Conservation (phyloP, 495 filamentous ascomycete genomes). For the Penicillium daleae region DNA sequence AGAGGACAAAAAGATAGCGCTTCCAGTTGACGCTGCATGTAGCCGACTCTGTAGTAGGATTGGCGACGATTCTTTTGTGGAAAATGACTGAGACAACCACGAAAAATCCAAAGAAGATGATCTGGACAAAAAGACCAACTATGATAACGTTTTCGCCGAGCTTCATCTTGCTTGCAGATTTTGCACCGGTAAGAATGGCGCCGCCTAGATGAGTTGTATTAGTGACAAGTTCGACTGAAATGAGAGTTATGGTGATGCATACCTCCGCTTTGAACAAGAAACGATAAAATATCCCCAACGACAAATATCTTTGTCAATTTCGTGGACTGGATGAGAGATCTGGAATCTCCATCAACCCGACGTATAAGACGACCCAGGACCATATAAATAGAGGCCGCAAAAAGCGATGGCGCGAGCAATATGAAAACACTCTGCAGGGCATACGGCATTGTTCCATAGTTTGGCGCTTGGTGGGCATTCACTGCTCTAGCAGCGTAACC, state of each 20-base stretch:
- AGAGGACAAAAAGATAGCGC: constrained; percentile 51
- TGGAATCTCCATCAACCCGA: constrained; percentile 42
- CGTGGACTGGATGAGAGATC: constrained; percentile 18
- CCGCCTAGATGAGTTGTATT: constrained; percentile 21
- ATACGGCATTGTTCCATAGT: constrained; percentile 12
- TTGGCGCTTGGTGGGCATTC: constrained; percentile 10
- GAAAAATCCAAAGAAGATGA: constrained; percentile 50
- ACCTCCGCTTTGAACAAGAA: constrained; percentile 29
- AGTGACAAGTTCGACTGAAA: neutral
- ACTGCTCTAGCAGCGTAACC: constrained; percentile 16
- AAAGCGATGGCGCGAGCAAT: constrained; percentile 15
- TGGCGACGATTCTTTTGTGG: constrained; percentile 35
- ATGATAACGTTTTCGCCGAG: constrained; percentile 49
- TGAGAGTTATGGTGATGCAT: neutral
- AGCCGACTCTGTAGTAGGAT: constrained; percentile 27
- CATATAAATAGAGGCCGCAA: constrained; percentile 57
- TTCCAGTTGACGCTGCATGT: constrained; percentile 42
- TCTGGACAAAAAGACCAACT: constrained; percentile 43
- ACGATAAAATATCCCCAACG: constrained; percentile 31
- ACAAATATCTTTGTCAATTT: constrained; percentile 39
- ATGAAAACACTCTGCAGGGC: constrained; percentile 18
- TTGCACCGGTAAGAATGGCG: constrained; percentile 24
- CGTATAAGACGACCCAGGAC: constrained; percentile 53
- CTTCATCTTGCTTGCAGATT: constrained; percentile 13
- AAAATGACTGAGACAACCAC: constrained; percentile 37